A percentile compares a stretch with the other conserved stretches of the same genome.
Conservation (phyloP, 805 yeast genomes). For the Candida odintsovae region DNA sequence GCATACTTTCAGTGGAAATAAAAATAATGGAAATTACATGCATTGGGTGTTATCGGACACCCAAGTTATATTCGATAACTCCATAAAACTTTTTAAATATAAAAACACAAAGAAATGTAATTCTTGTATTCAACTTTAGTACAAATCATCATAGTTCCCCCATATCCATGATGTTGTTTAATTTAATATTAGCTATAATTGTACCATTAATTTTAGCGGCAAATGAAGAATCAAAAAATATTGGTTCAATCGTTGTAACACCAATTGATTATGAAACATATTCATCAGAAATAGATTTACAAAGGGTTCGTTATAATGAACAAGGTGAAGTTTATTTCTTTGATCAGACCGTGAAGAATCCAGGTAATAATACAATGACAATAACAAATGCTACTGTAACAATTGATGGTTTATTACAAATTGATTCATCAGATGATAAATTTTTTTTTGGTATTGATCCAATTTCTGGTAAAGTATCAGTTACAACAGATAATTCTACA, state of each 20-base stretch:
- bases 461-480: constrained; percentile 10
- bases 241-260: neutral
- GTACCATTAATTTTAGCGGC: neutral
- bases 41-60: neutral
- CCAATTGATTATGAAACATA: constrained; percentile 17
- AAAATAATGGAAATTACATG: too few species aligned
- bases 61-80: neutral
- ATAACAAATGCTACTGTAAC: constrained; percentile 9
- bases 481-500: constrained; percentile 2
- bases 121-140: too few species aligned
- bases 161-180: neutral
- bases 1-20: too few species aligned
- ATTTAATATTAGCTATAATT: neutral
- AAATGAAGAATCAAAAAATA: neutral
- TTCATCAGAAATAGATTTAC: constrained; percentile 14
- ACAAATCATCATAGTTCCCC: too few species aligned
- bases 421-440: neutral
- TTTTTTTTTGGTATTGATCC: constrained; percentile 10
- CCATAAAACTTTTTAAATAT: neutral
- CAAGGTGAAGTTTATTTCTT: constrained; percentile 14
- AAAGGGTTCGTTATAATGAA: constrained; percentile 8
- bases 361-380: constrained; percentile 4
- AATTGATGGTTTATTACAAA: constrained; percentile 10
- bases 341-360: constrained; percentile 3
- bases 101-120: too few species aligned